Evolutionary conservation across 352 stramenopile genomes (phyloP).

Genomic region (Pythium sukuiense): DNA sequence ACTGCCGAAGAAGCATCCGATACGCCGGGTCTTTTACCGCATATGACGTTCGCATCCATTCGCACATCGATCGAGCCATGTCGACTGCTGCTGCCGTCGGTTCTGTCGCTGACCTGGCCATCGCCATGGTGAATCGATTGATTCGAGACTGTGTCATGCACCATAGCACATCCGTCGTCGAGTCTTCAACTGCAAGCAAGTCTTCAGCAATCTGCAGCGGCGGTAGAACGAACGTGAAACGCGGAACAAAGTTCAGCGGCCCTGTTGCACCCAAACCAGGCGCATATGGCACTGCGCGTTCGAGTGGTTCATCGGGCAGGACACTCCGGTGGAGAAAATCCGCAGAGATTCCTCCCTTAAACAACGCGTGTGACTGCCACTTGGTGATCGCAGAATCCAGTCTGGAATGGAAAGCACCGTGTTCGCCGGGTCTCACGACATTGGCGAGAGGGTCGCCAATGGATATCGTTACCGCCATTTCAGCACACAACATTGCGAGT

Average conservation of each 20-base stretch:
- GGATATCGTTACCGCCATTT: constrained; percentile 15
- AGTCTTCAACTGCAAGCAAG: not conserved
- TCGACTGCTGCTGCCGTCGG: not conserved
- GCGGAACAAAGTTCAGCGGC: not conserved
- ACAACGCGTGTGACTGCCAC: constrained; percentile 15
- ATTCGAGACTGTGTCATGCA: not conserved
- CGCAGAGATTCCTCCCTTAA: constrained; percentile 15
- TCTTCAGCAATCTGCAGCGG: not conserved
- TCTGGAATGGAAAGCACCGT: not conserved
- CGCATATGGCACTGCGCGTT: not conserved
- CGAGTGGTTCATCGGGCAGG: not conserved
- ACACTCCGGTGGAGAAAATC: constrained; percentile 13
- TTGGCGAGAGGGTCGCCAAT: constrained; percentile 17
- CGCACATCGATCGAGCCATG: constrained; percentile 30
- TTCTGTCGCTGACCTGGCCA: not conserved
- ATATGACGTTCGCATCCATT: constrained; percentile 57
- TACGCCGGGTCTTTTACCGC: constrained; percentile 56
- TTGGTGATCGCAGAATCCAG: not conserved
- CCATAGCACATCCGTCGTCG: not conserved
- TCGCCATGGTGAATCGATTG: not conserved
- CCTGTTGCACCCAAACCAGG: not conserved
- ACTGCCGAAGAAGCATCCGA: constrained; percentile 61
- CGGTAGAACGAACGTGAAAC: not conserved
- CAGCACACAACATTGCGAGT: constrained; percentile 22
- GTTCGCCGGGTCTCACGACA: not conserved